phyloP scores from a whole-genome alignment of 164 flowering plant species.

The Magnolia kwangsiensis region DNA sequence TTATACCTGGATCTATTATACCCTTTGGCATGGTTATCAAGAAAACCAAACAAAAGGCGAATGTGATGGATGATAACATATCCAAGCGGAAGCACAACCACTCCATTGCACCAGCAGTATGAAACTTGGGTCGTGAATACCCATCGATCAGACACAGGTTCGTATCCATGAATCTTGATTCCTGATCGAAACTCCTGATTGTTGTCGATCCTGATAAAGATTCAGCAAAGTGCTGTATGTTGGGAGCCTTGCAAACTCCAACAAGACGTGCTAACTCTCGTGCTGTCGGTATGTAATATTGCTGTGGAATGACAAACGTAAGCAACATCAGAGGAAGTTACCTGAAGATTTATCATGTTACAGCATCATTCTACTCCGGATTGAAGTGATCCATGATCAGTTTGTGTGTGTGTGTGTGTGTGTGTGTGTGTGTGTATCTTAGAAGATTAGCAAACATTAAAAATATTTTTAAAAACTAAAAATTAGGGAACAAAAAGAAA shows the following conservation, averaged over 20 bases:
- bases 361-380: too few species aligned
- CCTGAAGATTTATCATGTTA: background rate
- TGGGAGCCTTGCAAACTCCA: conserved; percentile 43
- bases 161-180: conserved; percentile 32
- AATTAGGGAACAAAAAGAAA: background rate
- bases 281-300: conserved; percentile 34
- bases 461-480: background rate
- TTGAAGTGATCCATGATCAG: background rate
- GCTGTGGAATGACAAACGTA: conserved; percentile 19
- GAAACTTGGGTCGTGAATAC: conserved; percentile 31
- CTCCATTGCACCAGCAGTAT: conserved; percentile 33
- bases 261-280: conserved; percentile 33
- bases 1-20: conserved; percentile 34
- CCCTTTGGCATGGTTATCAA: conserved; percentile 38
- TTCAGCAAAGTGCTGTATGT: conserved; percentile 45
- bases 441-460: too few species aligned
- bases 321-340: background rate
- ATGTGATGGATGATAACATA: conserved; percentile 29
- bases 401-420: background rate
- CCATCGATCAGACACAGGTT: conserved; percentile 26
- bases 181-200: conserved; percentile 42
- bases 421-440: background rate
- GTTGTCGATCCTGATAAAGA: conserved; percentile 41
- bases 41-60: conserved; percentile 36
- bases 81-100: conserved; percentile 49